Evolutionary conservation across 2,329 filamentous ascomycete species (phyloP).

Genomic region (Sclerotiophoma versabilis): DNA sequence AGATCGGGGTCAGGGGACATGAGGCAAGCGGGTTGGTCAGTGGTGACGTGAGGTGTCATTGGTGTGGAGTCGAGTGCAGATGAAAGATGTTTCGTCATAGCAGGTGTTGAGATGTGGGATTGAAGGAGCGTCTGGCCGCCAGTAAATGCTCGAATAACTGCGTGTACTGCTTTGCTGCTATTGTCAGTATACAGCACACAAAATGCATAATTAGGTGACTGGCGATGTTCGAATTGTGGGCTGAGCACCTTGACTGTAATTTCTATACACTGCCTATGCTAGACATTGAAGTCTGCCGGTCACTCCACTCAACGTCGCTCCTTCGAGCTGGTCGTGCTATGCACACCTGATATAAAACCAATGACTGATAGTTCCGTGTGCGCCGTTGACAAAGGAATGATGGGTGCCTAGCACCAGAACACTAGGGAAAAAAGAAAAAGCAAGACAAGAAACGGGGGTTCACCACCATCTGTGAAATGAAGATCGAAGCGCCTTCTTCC

Average conservation of each 20-base stretch:
- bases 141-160: neutral
- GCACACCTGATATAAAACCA: constrained; percentile 11
- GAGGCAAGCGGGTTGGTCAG: neutral
- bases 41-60: neutral
- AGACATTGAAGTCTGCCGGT: neutral
- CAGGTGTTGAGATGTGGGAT: neutral
- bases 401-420: constrained; percentile 3
- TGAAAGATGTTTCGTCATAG: neutral
- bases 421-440: constrained; percentile 2
- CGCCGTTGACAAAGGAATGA: constrained; percentile 18
- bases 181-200: neutral
- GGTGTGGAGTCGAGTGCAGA: neutral
- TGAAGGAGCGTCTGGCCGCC: neutral
- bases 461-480: constrained; percentile 9
- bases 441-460: constrained; percentile 7
- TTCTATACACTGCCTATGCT: constrained; percentile 2
- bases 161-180: neutral
- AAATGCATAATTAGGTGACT: neutral
- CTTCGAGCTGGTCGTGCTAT: constrained; percentile 12
- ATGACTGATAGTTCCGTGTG: constrained; percentile 9
- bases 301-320: neutral
- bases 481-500: constrained; percentile 11
- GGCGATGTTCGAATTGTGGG: neutral
- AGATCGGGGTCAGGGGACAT: neutral
- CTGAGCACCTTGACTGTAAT: constrained; percentile 5